Evolutionary conservation across 306 rosid genomes (phyloP).

Genomic region (Betula pendula): DNA sequence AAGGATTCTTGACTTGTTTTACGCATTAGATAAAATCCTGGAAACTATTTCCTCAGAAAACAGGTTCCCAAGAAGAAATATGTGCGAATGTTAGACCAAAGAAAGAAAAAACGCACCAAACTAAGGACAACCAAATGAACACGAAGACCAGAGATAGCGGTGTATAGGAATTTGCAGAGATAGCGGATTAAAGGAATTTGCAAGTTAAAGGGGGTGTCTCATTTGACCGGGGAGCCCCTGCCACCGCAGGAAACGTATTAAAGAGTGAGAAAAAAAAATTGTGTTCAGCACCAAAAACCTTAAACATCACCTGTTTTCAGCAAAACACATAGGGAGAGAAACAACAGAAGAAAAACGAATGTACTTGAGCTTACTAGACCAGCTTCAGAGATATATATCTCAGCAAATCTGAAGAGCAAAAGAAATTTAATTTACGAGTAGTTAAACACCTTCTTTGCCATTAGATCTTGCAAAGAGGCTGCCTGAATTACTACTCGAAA

Average conservation of each 20-base stretch:
- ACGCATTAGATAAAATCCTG: conserved; percentile 81
- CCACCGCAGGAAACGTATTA: too few relatives aligned
- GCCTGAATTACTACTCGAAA: conserved; percentile 90
- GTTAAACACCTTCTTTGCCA: conserved; percentile 64
- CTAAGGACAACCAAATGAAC: background rate
- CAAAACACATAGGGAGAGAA: too few relatives aligned
- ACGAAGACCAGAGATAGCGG: too few relatives aligned
- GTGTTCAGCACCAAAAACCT: too few relatives aligned
- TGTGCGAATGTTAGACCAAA: conserved; percentile 33
- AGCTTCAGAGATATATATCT: conserved; percentile 71
- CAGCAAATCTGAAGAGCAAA: conserved; percentile 92
- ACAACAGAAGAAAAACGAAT: background rate
- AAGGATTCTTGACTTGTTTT: conserved; percentile 47
- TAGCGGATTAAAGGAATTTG: too few relatives aligned
- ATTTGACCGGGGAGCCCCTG: too few relatives aligned
- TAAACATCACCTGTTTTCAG: too few relatives aligned
- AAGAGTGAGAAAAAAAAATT: too few relatives aligned
- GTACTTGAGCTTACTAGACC: conserved; percentile 90
- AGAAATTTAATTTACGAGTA: conserved; percentile 61
- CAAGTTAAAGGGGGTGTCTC: too few relatives aligned
- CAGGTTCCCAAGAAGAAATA: conserved; percentile 63
- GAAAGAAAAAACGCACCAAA: too few relatives aligned
- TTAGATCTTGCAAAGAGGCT: conserved; percentile 47
- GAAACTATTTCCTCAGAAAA: conserved; percentile 31
- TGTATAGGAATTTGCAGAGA: too few relatives aligned